A percentile compares a stretch with the other conserved stretches of the same genome.
These are phyloP conservation scores for Alternaria brassicicola DNA, from an alignment of 2,329 filamentous ascomycete genomes.

Conservation along the genomic window DNA sequence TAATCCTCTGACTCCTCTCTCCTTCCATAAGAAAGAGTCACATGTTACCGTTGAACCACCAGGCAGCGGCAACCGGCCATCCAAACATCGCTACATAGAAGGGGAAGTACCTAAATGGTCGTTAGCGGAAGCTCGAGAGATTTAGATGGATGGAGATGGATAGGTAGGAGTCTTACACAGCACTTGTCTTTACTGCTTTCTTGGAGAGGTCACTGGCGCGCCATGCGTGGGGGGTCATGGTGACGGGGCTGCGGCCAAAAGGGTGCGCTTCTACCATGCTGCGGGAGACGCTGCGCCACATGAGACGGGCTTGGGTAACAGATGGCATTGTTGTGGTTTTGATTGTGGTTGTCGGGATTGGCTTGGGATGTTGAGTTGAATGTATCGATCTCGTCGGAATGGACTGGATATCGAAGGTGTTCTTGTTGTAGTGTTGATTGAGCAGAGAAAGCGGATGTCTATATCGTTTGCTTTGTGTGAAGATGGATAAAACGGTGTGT, in stretches of 20 bases:
- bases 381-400: not conserved
- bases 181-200: conserved; percentile 28
- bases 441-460: not conserved
- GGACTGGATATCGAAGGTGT: not conserved
- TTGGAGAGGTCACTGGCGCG: conserved; percentile 31
- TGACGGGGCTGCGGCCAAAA: conserved; percentile 39
- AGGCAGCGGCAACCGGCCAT: conserved; percentile 41
- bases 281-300: conserved; percentile 41
- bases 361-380: not conserved
- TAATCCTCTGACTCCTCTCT: not conserved
- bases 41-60: conserved; percentile 37
- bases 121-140: not conserved
- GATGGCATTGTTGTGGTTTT: conserved; percentile 36
- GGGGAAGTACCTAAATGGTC: conserved; percentile 34
- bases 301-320: conserved; percentile 36
- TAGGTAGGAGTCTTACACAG: conserved; percentile 30
- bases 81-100: conserved; percentile 37
- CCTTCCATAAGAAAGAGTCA: conserved; percentile 33
- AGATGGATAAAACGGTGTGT: not conserved
- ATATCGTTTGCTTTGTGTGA: not conserved
- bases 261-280: conserved; percentile 47
- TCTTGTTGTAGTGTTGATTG: not conserved
- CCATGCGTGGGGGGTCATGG: conserved; percentile 32
- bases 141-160: not conserved
- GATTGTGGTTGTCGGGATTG: not conserved